Percentiles rank a stretch among this genome's conserved stretches.
Conservation (phyloP, 495 filamentous ascomycete genomes). For the Penicillium lagena region DNA sequence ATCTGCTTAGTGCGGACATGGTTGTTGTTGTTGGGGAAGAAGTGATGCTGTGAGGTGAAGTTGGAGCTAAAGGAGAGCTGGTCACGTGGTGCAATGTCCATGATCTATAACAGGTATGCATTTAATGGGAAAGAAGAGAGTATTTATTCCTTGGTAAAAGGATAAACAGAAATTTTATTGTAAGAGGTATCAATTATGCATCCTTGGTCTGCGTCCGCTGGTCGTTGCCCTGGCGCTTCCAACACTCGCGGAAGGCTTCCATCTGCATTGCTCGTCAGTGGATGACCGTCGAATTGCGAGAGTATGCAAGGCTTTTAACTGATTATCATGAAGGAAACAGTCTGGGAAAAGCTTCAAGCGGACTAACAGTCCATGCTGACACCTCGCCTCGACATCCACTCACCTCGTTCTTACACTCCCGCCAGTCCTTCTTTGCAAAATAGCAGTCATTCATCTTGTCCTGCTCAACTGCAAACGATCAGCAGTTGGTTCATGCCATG, state of each 20-base stretch:
- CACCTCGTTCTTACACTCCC: slow-evolving; percentile 83
- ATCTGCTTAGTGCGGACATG: slow-evolving; percentile 14
- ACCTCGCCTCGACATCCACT: slow-evolving; percentile 18
- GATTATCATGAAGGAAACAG: no score
- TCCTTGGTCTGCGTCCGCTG: slow-evolving; percentile 73
- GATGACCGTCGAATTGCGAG: no score
- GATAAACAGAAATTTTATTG: neutral
- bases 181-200: slow-evolving; percentile 14
- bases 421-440: slow-evolving; percentile 94
- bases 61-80: no score
- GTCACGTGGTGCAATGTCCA: no score
- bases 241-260: slow-evolving; percentile 86
- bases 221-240: slow-evolving; percentile 88
- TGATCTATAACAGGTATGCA: neutral
- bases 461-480: slow-evolving; percentile 63
- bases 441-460: slow-evolving; percentile 90
- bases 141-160: no score
- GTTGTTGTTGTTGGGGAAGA: slow-evolving; percentile 3
- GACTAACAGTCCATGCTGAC: no score
- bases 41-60: slow-evolving; percentile 1
- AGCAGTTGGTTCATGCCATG: neutral
- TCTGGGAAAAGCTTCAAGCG: no score
- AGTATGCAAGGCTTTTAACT: no score
- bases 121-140: no score
- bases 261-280: slow-evolving; percentile 52